Base-by-base conservation (phyloP, 345 rosid species). In the Eucalyptus erythrocorys region DNA sequence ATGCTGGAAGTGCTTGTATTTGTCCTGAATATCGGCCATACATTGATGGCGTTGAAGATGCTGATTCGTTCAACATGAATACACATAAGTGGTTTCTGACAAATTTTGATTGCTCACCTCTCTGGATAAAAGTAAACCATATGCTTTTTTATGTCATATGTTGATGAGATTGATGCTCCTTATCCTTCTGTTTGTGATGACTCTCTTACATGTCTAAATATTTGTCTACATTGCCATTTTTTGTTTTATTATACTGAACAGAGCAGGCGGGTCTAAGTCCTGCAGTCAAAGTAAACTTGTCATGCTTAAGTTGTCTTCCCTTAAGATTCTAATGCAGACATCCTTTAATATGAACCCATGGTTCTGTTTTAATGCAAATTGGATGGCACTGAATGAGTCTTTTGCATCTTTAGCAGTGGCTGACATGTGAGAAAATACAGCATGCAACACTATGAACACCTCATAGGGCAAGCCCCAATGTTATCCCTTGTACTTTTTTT, bases 61-160 rank as follows among this genome's bases (percentile, higher is more conserved):
- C 99, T 27, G 98, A 97, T 90, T 97, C 99, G 17, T 97, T 97
- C 89, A 95, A 95, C 94, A 94, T 96, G 96, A 97, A 97, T 91
- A 97, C 99, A 15, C 99, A 97, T 91, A 97, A 97, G 92, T 96
- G 97, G 98, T 91, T 97, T 88, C 92, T 97, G 19, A 97, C 99
- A 43, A 96, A 96, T 88, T 95, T 96, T 85, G 99, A 96, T 91
- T 97, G 98, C 88, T 96, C 99, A 17, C 89, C 92, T 4, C 98
- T 96, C 88, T 97, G 99, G 99, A 94, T 97, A 8, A 96, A 97
- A 98, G 99, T 97, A 93, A 59, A 64, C 71, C 45, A 71, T 37
- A 47, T 40, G 34, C 85, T 66, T 89, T 49, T 84, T 48, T 48
- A 42, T 37, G 48, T 76, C 57, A 64, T 51, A 50, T 57, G 51